phyloP scores from a whole-genome alignment of 2,329 filamentous ascomycete genomes.

The Penicillium palitans region DNA sequence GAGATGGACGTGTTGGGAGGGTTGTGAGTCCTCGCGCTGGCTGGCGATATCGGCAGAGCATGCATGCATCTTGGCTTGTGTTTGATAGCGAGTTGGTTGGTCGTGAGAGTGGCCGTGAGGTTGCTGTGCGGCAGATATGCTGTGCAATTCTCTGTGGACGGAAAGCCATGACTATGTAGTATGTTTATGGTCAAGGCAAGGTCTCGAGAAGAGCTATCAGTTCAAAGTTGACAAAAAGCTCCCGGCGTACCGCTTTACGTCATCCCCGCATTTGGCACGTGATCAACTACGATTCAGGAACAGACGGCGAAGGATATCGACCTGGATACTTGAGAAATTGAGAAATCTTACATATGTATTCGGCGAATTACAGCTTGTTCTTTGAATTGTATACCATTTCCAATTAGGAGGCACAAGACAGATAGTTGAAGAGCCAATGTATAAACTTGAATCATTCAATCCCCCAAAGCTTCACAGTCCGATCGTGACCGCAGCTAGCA shows the following conservation, averaged over 20 bases:
- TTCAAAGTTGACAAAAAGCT: not conserved
- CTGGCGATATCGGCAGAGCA: constrained; percentile 17
- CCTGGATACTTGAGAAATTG: not conserved
- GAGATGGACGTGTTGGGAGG: not conserved
- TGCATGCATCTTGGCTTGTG: constrained; percentile 15
- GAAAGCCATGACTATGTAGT: constrained; percentile 15
- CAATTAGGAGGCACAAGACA: not conserved
- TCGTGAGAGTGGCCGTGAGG: constrained; percentile 1
- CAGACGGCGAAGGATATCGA: not conserved
- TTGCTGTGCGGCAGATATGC: constrained; percentile 7
- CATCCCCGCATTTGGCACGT: constrained; percentile 24
- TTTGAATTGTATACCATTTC: not conserved
- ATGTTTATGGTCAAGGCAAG: not conserved
- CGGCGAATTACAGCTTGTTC: not conserved
- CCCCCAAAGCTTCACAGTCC: constrained; percentile 95
- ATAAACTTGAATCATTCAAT: constrained; percentile 62
- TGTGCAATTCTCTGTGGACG: constrained; percentile 15
- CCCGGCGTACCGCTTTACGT: constrained; percentile 19
- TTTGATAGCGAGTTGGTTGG: constrained; percentile 10
- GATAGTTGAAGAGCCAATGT: not conserved
- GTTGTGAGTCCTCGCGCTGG: constrained; percentile 1
- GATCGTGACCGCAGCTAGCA: constrained; percentile 88
- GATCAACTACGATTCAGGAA: constrained; percentile 5
- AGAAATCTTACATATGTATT: not conserved
- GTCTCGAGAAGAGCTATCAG: not conserved